phyloP scores from a whole-genome alignment of 768 basidiomycete species.

The Dacryopinax spathularia region DNA sequence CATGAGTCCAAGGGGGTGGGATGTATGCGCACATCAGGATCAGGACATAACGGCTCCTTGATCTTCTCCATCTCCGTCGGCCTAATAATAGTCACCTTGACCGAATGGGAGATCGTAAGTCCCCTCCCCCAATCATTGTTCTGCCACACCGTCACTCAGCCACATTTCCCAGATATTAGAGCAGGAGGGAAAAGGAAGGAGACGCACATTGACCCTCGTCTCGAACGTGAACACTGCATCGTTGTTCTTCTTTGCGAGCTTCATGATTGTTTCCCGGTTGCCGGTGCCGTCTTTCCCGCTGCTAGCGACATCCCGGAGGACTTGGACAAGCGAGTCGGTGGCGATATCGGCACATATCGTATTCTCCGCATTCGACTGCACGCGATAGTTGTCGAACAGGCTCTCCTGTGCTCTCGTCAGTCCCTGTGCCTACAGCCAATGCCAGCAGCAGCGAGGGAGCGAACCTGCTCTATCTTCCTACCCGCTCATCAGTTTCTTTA shows the following conservation, averaged over 20 bases:
- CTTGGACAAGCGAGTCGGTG: conserved; percentile 58
- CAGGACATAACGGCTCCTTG: conserved; percentile 70
- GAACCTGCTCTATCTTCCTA: conserved; percentile 17
- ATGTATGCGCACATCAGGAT: conserved; percentile 47
- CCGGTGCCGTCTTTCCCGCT: conserved; percentile 31
- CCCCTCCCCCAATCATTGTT: conserved; percentile 37
- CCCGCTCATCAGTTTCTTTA: background rate
- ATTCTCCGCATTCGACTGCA: conserved; percentile 74
- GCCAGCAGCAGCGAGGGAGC: conserved; percentile 42
- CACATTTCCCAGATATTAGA: background rate
- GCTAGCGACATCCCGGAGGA: conserved; percentile 27
- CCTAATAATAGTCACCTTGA: conserved; percentile 66
- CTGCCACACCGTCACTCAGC: conserved; percentile 26
- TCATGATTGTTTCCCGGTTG: conserved; percentile 54
- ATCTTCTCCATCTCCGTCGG: conserved; percentile 57
- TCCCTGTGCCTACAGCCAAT: conserved; percentile 26
- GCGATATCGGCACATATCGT: conserved; percentile 62
- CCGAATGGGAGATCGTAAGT: conserved; percentile 62
- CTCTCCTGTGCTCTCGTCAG: conserved; percentile 24
- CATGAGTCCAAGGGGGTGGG: background rate
- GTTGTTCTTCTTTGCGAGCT: conserved; percentile 74
- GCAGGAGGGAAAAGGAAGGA: too few relatives aligned
- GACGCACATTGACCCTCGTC: conserved; percentile 31
- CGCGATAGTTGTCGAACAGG: conserved; percentile 61
- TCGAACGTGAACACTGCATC: conserved; percentile 66